These are phyloP conservation scores for Dipteronia sinensis DNA, from an alignment of 345 rosid species.

Conservation along the genomic window DNA sequence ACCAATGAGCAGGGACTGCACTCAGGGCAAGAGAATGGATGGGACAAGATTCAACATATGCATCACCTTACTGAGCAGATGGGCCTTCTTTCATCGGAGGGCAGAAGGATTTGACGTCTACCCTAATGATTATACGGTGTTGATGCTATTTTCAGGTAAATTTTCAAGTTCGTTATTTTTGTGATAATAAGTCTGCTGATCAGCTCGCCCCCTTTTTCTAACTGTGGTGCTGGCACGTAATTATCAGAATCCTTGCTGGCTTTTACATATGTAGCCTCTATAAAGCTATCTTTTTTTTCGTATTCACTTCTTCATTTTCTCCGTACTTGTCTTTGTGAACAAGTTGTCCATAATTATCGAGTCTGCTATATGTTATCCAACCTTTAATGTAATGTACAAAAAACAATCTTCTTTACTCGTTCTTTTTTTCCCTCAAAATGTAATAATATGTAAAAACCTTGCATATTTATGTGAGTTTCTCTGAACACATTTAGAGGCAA, in stretches of 20 bases:
- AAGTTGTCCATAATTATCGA: background rate
- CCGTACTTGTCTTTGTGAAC: background rate
- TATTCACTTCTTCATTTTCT: background rate
- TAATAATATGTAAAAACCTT: background rate
- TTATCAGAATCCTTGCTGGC: background rate
- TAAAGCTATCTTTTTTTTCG: background rate
- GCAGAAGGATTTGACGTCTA: constrained; percentile 34
- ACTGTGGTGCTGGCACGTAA: background rate
- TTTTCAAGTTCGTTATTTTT: background rate
- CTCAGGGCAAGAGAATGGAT: constrained; percentile 34
- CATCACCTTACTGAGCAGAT: constrained; percentile 68
- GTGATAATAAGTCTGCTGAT: constrained; percentile 14
- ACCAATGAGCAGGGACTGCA: constrained; percentile 34
- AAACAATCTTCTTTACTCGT: background rate
- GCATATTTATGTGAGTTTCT: background rate
- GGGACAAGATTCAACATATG: constrained; percentile 55
- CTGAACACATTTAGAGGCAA: background rate
- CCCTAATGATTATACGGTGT: constrained; percentile 8
- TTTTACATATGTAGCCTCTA: constrained; percentile 9
- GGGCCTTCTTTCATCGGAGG: constrained; percentile 64
- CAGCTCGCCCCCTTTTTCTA: background rate
- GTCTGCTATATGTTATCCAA: background rate
- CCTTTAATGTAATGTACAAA: background rate
- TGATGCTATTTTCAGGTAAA: constrained; percentile 28
- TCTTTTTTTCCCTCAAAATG: background rate